Percentiles rank a stretch among this genome's conserved stretches.
Conservation (phyloP, 768 basidiomycete species). For the Trametes maxima region DNA sequence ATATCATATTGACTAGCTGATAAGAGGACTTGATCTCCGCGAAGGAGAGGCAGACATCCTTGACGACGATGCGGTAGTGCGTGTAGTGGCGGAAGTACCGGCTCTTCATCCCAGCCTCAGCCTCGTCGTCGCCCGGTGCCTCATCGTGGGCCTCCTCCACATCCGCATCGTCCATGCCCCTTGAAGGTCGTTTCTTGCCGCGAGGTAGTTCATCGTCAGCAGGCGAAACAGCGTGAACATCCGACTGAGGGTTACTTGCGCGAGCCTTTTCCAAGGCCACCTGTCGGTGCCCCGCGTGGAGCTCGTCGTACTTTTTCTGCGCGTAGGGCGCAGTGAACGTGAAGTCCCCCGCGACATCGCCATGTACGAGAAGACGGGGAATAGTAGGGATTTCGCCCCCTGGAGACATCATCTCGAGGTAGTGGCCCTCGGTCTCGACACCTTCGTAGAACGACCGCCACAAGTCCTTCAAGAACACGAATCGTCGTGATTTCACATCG, state of each 20-base stretch:
- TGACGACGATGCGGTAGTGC: conserved; percentile 17
- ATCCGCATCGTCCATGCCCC: neutral
- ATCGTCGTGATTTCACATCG: conserved; percentile 6
- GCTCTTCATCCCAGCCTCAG: too few relatives aligned
- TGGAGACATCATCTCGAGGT: neutral
- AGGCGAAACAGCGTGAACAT: neutral
- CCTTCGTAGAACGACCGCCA: conserved; percentile 10
- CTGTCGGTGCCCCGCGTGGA: neutral
- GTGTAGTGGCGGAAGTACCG: neutral
- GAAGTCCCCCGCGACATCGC: neutral
- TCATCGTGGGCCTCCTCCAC: neutral
- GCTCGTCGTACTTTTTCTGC: neutral
- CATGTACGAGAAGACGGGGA: conserved; percentile 7
- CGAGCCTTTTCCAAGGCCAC: neutral
- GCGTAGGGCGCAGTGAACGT: neutral
- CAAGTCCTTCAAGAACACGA: conserved; percentile 21
- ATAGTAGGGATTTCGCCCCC: neutral
- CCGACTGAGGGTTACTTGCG: too few relatives aligned
- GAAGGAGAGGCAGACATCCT: conserved; percentile 13
- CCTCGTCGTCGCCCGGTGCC: neutral
- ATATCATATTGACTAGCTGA: neutral
- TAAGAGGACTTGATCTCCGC: neutral
- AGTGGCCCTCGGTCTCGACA: neutral
- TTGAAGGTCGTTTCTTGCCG: neutral
- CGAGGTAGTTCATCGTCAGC: too few relatives aligned